A percentile compares a stretch with the other conserved stretches of the same genome.
Conservation (phyloP, 805 yeast genomes). For the Kodamaea kakaduensis region DNA sequence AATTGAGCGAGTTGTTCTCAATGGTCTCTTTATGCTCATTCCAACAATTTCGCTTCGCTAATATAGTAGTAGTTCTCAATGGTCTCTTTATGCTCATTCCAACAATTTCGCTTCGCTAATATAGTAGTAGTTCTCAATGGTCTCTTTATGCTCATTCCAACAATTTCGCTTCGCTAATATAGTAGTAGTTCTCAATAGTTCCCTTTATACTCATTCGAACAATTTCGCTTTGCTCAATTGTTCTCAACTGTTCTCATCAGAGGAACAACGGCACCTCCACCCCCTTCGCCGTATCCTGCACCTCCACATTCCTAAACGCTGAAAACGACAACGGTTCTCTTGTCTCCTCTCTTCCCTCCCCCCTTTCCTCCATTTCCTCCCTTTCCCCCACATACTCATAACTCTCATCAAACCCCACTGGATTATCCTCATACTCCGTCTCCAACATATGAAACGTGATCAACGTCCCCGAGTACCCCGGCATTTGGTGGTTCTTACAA, state of each 20-base stretch:
- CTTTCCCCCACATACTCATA: constrained; percentile 19
- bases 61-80: neutral
- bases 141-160: neutral
- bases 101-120: constrained; percentile 2
- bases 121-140: neutral
- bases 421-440: constrained; percentile 15
- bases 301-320: constrained; percentile 16
- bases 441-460: constrained; percentile 41
- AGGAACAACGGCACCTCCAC: constrained; percentile 45
- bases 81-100: neutral
- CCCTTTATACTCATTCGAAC: neutral
- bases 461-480: constrained; percentile 34
- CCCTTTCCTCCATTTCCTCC: neutral
- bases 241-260: too few relatives aligned
- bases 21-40: neutral
- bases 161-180: constrained; percentile 2
- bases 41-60: constrained; percentile 2
- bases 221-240: constrained; percentile 4
- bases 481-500: constrained; percentile 27
- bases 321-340: constrained; percentile 22
- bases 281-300: constrained; percentile 24
- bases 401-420: constrained; percentile 19
- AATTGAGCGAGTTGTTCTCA: neutral
- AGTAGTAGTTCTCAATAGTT: neutral
- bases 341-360: constrained; percentile 18